These are phyloP conservation scores for Trichoderma orchidacearum DNA, from an alignment of 495 filamentous ascomycete species.

Conservation along the genomic window DNA sequence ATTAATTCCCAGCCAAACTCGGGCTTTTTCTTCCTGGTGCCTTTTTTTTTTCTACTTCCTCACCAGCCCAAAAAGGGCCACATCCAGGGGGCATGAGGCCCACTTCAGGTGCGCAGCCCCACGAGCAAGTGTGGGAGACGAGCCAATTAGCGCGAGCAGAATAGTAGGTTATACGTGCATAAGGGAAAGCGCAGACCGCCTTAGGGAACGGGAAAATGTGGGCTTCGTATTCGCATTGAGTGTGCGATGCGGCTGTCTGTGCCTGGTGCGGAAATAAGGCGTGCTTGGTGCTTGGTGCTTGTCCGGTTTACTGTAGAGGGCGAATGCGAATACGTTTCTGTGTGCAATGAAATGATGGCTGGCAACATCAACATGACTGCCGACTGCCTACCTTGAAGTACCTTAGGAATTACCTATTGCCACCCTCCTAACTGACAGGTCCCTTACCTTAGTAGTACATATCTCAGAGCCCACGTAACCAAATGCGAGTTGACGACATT, in stretches of 20 bases:
- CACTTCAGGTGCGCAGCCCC: background rate
- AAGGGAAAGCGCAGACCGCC: background rate
- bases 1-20: background rate
- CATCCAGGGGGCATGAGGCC: background rate
- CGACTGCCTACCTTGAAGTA: too few species aligned
- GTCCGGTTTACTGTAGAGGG: background rate
- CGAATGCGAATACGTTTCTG: background rate
- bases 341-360: background rate
- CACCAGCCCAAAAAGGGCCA: too few species aligned
- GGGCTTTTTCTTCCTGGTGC: background rate
- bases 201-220: background rate
- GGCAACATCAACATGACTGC: background rate
- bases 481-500: too few species aligned
- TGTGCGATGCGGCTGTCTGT: too few species aligned
- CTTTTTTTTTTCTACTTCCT: background rate
- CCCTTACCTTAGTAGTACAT: too few species aligned
- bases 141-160: background rate
- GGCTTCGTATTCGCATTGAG: background rate
- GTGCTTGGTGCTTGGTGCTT: too few species aligned
- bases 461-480: too few species aligned
- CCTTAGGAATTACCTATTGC: too few species aligned
- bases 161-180: background rate
- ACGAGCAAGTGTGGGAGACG: background rate
- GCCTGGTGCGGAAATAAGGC: too few species aligned
- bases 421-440: too few species aligned